Percentiles rank a stretch among this genome's conserved stretches.
Evolutionary conservation across 2,329 filamentous ascomycete species (phyloP).

Genomic region (Ceratocystis eucalypticola): DNA sequence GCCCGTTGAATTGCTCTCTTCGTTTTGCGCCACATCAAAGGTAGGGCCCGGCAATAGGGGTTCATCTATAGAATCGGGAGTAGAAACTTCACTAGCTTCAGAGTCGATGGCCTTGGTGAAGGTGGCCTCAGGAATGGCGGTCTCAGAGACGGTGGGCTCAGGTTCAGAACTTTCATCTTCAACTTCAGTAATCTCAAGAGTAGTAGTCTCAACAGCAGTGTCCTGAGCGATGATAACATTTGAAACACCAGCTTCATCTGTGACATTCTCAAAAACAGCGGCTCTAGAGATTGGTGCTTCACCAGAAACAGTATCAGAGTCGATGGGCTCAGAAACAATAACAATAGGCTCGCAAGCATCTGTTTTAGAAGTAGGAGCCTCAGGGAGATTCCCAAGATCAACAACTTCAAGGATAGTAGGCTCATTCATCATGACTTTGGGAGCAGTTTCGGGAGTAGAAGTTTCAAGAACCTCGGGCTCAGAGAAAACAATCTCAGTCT

Average conservation of each 20-base stretch:
- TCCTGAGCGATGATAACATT: background rate
- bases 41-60: background rate
- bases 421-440: background rate
- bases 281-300: background rate
- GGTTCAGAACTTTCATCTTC: background rate
- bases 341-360: background rate
- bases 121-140: background rate
- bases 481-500: conserved; percentile 4
- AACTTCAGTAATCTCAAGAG: background rate
- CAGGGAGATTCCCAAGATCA: background rate
- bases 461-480: background rate
- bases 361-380: background rate
- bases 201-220: background rate
- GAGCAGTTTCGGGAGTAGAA: background rate
- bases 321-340: conserved; percentile 1
- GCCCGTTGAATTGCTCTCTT: background rate
- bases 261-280: background rate
- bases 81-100: conserved; percentile 1
- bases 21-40: background rate
- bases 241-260: background rate
- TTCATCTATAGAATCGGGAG: background rate
- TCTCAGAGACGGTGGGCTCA: conserved; percentile 1
- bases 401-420: background rate
- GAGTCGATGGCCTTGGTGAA: background rate
- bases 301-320: background rate